Base-by-base conservation (phyloP, 352 stramenopile genomes). In the Phytophthora nicotianae region DNA sequence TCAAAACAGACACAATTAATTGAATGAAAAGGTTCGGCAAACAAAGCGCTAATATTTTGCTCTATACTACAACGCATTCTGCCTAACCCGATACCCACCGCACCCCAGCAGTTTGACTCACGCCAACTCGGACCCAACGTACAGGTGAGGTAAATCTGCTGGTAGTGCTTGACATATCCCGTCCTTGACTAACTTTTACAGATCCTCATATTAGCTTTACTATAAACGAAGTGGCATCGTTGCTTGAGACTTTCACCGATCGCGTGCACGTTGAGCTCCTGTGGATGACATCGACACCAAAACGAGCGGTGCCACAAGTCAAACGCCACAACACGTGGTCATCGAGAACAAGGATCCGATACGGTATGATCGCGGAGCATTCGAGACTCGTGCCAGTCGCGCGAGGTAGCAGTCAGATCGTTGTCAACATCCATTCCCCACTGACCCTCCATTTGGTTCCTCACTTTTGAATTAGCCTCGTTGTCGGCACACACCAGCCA, bases 81-180 rank as follows among this genome's bases (percentile, higher is more conserved):
- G n/a, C n/a, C n/a, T n/a, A n/a, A n/a, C n/a, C 6, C 24, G 32
- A 38, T 38, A 38, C 32, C 10, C 8, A n/a, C 32, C 32, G 32
- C 32, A 38, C 32, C 13, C 10, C 11, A 38, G 32, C 13, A 35
- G 29, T 35, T 35, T 35, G 29, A 35, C 5, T 3, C 9, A 35
- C 8, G 29, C 2, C 57, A 58, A 40, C 40, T 53, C 21, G 48
- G 38, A 45, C 20, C 1, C 29, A 20, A 65, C 50, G 50, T 41
- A 55, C 50, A 55, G 50, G 50, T 61, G 50, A 53, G 32, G 16
- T 19, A n/a, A 19, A 47, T 41, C 58, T 65, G 50, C 21, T 66
- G 58, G 21, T 43, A 21, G 42, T 66, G 58, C 58, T 55, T 46
- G 42, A 59, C 50, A 58, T 29, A 65, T 65, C 58, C 29, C 49